These are phyloP conservation scores for Rhodotorula sp. DNA, from an alignment of 1,284 basidiomycete genomes.

Conservation along the genomic window DNA sequence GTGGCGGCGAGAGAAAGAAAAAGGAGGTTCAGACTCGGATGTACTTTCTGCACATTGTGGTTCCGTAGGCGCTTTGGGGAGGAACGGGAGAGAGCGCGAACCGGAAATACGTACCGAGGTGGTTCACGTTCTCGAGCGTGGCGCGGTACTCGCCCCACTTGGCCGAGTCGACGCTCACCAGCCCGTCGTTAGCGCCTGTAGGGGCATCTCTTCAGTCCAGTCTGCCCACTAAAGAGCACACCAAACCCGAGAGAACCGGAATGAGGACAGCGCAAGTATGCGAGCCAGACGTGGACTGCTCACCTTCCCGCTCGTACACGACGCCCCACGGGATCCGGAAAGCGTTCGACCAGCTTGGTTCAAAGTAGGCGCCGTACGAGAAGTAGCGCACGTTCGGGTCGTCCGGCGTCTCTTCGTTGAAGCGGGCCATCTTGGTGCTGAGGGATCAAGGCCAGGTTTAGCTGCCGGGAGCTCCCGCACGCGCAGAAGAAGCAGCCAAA, in stretches of 20 bases:
- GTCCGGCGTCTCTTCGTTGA: slow-evolving; percentile 82
- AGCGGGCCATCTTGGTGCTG: slow-evolving; percentile 72
- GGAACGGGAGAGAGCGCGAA: neutral
- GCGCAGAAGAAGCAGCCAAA: no score
- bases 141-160: slow-evolving; percentile 69
- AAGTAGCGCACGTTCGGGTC: slow-evolving; percentile 76
- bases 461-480: no score
- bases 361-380: slow-evolving; percentile 86
- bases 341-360: slow-evolving; percentile 69
- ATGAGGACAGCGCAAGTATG: no score
- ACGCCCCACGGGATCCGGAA: slow-evolving; percentile 64
- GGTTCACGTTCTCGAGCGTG: slow-evolving; percentile 84
- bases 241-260: no score
- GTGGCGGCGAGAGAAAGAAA: neutral
- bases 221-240: no score
- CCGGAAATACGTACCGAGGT: slow-evolving; percentile 57
- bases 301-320: slow-evolving; percentile 81
- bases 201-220: no score
- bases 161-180: slow-evolving; percentile 77
- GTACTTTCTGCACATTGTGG: neutral
- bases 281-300: slow-evolving; percentile 43
- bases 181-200: slow-evolving; percentile 67
- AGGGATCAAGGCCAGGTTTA: no score
- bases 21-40: neutral
- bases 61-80: neutral